These are phyloP conservation scores for Filosporella fistucella DNA, from an alignment of 495 filamentous ascomycete genomes.

Conservation along the genomic window DNA sequence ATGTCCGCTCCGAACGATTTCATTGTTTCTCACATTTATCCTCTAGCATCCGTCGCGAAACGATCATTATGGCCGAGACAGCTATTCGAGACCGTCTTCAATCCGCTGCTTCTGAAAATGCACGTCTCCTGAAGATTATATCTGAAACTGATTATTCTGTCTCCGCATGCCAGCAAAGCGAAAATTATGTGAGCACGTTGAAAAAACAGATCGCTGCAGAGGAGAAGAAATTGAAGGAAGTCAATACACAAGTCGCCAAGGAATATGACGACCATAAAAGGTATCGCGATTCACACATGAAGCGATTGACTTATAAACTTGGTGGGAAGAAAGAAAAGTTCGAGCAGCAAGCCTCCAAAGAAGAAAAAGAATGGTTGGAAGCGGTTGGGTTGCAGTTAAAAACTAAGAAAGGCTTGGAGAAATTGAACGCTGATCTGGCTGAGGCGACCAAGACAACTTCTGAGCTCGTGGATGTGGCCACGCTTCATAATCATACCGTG, in stretches of 20 bases:
- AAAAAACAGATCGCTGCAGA: conserved; percentile 24
- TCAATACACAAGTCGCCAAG: conserved; percentile 22
- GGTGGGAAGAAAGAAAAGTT: conserved; percentile 38
- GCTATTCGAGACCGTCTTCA: conserved; percentile 4
- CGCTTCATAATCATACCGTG: conserved; percentile 32
- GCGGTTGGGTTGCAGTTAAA: conserved; percentile 35
- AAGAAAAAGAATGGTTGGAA: conserved; percentile 43
- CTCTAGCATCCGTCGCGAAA: too few relatives aligned
- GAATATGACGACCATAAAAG: conserved; percentile 43
- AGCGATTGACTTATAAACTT: conserved; percentile 38
- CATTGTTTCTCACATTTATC: too few relatives aligned
- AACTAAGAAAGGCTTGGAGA: conserved; percentile 30
- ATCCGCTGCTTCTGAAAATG: conserved; percentile 6
- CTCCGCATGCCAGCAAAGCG: conserved; percentile 33
- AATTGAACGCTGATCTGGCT: conserved; percentile 23
- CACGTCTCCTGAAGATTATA: conserved; percentile 9
- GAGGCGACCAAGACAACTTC: conserved; percentile 22
- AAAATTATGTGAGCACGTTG: conserved; percentile 33
- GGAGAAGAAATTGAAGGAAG: conserved; percentile 14
- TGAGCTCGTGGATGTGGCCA: conserved; percentile 23
- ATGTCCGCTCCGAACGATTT: too few relatives aligned
- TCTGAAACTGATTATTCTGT: conserved; percentile 31
- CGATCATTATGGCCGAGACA: too few relatives aligned
- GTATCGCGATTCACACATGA: conserved; percentile 41
- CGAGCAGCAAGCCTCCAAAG: conserved; percentile 35